A percentile compares a stretch with the other conserved stretches of the same genome.
Evolutionary conservation across 2,329 filamentous ascomycete genomes (phyloP).

Genomic region (Fusarium succisae): DNA sequence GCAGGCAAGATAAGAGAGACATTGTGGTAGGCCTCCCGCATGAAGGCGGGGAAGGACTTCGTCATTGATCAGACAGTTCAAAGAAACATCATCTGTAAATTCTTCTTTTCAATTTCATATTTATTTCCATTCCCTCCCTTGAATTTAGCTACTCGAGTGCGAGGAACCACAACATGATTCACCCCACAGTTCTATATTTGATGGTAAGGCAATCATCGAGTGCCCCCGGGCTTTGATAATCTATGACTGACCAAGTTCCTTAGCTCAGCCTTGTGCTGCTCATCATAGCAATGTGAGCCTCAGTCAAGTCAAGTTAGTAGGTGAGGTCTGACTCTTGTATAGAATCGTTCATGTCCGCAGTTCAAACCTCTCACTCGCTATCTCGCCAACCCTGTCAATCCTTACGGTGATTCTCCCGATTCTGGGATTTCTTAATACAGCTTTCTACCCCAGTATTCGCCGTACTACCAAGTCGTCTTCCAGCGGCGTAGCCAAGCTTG

Average conservation of each 20-base stretch:
- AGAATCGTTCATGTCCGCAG: constrained; percentile 54
- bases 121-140: not conserved
- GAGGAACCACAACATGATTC: constrained; percentile 34
- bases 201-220: constrained; percentile 36
- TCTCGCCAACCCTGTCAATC: constrained; percentile 49
- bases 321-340: not conserved
- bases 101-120: not conserved
- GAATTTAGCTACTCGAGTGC: too few relatives aligned
- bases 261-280: constrained; percentile 46
- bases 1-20: not conserved
- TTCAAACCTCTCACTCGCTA: constrained; percentile 52
- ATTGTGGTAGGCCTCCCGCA: constrained; percentile 24
- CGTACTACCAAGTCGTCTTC: constrained; percentile 37
- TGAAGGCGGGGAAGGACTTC: constrained; percentile 1
- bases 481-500: constrained; percentile 35
- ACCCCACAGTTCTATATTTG: constrained; percentile 45
- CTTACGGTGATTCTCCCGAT: constrained; percentile 53
- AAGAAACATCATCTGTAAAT: not conserved
- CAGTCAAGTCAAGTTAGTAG: not conserved
- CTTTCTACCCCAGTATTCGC: constrained; percentile 48
- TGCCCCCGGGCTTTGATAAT: too few relatives aligned
- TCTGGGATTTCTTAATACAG: constrained; percentile 49
- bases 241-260: not conserved
- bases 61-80: not conserved
- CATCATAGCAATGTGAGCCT: constrained; percentile 45